These are phyloP conservation scores for Phytomonas sp. DNA, from an alignment of 208 protist species.

Conservation along the genomic window DNA sequence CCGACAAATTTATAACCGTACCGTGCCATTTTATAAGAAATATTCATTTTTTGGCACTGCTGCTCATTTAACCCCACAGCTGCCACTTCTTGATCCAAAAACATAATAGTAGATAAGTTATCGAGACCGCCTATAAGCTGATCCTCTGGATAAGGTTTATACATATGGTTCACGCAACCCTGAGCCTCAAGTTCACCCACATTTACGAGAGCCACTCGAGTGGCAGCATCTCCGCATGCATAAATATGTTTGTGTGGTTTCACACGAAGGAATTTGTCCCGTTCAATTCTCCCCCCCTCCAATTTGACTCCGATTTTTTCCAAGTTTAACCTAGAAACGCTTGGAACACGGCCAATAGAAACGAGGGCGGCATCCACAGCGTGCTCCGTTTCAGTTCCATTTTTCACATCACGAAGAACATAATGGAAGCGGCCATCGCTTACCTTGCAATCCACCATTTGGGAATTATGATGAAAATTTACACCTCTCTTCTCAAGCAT, in stretches of 20 bases:
- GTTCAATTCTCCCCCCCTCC: constrained; percentile 21
- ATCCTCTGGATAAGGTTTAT: constrained; percentile 52
- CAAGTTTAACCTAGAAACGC: constrained; percentile 38
- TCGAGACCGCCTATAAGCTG: constrained; percentile 57
- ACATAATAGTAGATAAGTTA: constrained; percentile 91
- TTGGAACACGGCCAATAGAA: constrained; percentile 83
- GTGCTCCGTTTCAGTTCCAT: constrained; percentile 32
- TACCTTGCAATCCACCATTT: constrained; percentile 58
- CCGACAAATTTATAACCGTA: constrained; percentile 86
- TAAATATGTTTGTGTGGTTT: constrained; percentile 80
- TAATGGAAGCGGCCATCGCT: constrained; percentile 64
- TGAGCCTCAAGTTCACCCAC: constrained; percentile 80
- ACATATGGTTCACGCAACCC: constrained; percentile 80
- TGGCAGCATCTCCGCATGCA: constrained; percentile 74
- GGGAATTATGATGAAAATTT: constrained; percentile 76
- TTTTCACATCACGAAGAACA: constrained; percentile 49
- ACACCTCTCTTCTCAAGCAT: constrained; percentile 69
- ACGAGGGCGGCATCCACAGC: constrained; percentile 75
- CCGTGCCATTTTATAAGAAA: constrained; percentile 80
- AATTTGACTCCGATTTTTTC: constrained; percentile 48
- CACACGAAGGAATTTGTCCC: constrained; percentile 61
- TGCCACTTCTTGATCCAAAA: constrained; percentile 87
- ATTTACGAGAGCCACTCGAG: constrained; percentile 76
- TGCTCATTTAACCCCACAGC: constrained; percentile 86
- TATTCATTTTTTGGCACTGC: constrained; percentile 56